Percentiles rank a stretch among this genome's conserved stretches.
These are phyloP conservation scores for Saccharomycopsis olivae DNA, from an alignment of 805 yeast species.

Conservation along the genomic window DNA sequence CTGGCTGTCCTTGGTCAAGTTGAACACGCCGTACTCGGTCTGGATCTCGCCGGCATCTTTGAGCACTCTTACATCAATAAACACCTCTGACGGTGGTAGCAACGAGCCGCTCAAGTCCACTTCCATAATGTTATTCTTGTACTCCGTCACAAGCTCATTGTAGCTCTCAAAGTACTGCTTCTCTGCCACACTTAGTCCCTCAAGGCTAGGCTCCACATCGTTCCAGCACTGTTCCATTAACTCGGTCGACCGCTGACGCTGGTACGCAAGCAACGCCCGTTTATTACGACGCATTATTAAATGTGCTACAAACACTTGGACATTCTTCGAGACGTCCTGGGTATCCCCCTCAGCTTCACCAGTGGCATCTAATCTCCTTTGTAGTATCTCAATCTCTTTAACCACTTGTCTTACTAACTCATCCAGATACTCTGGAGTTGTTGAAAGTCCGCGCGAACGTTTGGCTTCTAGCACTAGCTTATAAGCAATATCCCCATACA, in stretches of 20 bases:
- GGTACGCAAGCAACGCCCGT: conserved; percentile 79
- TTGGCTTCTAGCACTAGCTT: conserved; percentile 83
- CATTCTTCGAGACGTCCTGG: conserved; percentile 19
- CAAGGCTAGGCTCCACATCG: conserved; percentile 40
- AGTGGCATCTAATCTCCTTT: conserved; percentile 40
- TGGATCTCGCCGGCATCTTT: conserved; percentile 96
- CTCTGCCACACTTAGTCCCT: conserved; percentile 63
- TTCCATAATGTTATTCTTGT: conserved; percentile 72
- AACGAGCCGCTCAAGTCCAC: conserved; percentile 82
- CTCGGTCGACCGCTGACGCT: conserved; percentile 56
- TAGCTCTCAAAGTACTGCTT: conserved; percentile 67
- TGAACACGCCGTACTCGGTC: conserved; percentile 94
- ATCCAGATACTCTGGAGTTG: conserved; percentile 59
- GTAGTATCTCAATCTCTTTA: conserved; percentile 59
- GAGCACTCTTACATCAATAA: conserved; percentile 86
- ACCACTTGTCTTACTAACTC: conserved; percentile 60
- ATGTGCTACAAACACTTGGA: conserved; percentile 47
- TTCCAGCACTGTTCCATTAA: conserved; percentile 67
- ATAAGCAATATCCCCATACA: conserved; percentile 86
- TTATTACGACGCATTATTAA: conserved; percentile 81
- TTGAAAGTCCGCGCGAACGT: conserved; percentile 55
- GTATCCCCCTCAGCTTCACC: conserved; percentile 18
- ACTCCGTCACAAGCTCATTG: conserved; percentile 58
- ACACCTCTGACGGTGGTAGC: conserved; percentile 84
- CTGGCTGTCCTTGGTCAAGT: conserved; percentile 85